A percentile compares a stretch with the other conserved stretches of the same genome.
Evolutionary conservation across 331 rosid genomes (phyloP).

Genomic region (Stylosanthes scabra): DNA sequence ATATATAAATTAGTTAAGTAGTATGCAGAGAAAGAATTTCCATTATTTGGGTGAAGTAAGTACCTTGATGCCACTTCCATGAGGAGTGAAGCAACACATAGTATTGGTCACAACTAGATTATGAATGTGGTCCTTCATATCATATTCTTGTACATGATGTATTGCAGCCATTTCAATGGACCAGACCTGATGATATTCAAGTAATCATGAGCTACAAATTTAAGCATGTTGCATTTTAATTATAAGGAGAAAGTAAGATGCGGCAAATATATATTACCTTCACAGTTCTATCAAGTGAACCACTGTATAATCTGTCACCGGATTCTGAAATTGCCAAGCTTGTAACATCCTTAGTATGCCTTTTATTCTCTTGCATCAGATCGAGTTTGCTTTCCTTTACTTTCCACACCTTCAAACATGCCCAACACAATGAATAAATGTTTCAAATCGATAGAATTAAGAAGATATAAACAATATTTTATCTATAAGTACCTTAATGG

Average conservation of each 20-base stretch:
- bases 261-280: constrained; percentile 52
- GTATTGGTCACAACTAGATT: constrained; percentile 58
- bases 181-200: constrained; percentile 74
- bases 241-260: no score
- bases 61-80: constrained; percentile 85
- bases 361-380: constrained; percentile 69
- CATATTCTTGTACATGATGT: constrained; percentile 65
- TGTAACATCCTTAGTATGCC: constrained; percentile 78
- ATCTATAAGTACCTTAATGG: constrained; percentile 69
- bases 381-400: constrained; percentile 68
- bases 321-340: constrained; percentile 65
- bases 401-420: constrained; percentile 72
- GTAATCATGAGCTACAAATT: constrained; percentile 23
- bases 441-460: constrained; percentile 19
- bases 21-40: not conserved
- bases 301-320: constrained; percentile 71
- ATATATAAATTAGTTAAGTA: constrained; percentile 7
- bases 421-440: no score
- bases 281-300: constrained; percentile 83
- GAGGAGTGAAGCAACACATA: constrained; percentile 76
- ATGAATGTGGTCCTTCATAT: constrained; percentile 89
- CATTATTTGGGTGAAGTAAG: constrained; percentile 21
- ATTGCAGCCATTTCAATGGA: constrained; percentile 61
- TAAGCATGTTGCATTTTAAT: not conserved
- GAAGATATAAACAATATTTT: not conserved